Evolutionary conservation across 2,329 filamentous ascomycete genomes (phyloP).

Genomic region (Scleromitrula shiraiana): DNA sequence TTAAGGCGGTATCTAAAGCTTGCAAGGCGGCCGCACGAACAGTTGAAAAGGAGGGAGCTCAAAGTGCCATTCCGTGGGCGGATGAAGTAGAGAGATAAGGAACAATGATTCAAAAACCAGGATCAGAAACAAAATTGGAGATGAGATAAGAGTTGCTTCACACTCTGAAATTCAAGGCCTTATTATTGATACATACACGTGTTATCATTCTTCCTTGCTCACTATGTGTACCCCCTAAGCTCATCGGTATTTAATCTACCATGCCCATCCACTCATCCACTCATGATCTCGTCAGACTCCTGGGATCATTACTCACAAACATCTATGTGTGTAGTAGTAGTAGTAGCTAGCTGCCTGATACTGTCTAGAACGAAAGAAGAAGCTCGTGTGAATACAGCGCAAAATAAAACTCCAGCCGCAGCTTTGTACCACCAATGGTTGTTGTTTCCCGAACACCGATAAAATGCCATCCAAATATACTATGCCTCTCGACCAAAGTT

Average conservation of each 20-base stretch:
- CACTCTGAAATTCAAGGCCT: background rate
- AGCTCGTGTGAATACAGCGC: background rate
- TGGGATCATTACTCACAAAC: background rate
- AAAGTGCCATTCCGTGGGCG: conserved; percentile 59
- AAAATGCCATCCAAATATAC: conserved; percentile 5
- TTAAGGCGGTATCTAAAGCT: conserved; percentile 47
- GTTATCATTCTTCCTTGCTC: background rate
- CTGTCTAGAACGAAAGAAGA: background rate
- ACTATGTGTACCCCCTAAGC: background rate
- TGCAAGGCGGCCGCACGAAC: conserved; percentile 56
- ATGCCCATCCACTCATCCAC: background rate
- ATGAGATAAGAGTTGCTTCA: too few species aligned
- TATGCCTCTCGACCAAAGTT: background rate
- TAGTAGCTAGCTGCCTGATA: background rate
- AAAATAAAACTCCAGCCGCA: background rate
- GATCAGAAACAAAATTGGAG: background rate
- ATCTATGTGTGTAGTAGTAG: conserved; percentile 1
- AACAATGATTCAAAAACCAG: background rate
- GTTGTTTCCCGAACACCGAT: conserved; percentile 6
- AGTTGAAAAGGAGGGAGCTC: conserved; percentile 57
- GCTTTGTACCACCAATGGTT: background rate
- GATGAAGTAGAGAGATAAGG: conserved; percentile 37
- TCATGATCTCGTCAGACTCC: background rate
- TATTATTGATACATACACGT: background rate
- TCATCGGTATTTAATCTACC: background rate